Evolutionary conservation across 2,329 filamentous ascomycete species (phyloP).

Genomic region (Microsporum ferrugineum): DNA sequence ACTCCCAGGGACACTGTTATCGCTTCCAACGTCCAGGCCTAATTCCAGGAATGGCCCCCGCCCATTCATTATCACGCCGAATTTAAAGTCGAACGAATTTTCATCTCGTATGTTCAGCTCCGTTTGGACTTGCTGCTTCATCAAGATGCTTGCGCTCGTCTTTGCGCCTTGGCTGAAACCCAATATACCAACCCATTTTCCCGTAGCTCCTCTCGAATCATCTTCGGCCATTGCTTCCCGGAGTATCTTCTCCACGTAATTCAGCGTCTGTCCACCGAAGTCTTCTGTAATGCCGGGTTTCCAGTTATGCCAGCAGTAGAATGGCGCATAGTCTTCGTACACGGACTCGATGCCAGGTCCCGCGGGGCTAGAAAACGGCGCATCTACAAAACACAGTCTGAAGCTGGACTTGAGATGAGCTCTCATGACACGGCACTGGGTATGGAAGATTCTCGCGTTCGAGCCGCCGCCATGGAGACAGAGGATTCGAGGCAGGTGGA

Average conservation of each 20-base stretch:
- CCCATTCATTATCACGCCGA: slow-evolving; percentile 12
- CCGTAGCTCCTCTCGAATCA: slow-evolving; percentile 36
- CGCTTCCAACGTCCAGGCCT: background rate
- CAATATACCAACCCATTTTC: slow-evolving; percentile 49
- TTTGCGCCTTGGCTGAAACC: slow-evolving; percentile 60
- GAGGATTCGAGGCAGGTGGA: slow-evolving; percentile 54
- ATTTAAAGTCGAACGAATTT: slow-evolving; percentile 8
- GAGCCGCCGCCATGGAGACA: slow-evolving; percentile 73
- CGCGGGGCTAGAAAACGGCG: slow-evolving; percentile 51
- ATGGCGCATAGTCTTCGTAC: slow-evolving; percentile 56
- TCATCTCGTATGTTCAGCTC: background rate
- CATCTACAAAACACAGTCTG: slow-evolving; percentile 62
- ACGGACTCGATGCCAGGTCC: slow-evolving; percentile 49
- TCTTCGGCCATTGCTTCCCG: slow-evolving; percentile 32
- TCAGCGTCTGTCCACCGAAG: slow-evolving; percentile 29
- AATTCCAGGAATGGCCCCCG: slow-evolving; percentile 9
- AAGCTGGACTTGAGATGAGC: slow-evolving; percentile 46
- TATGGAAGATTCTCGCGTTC: slow-evolving; percentile 56
- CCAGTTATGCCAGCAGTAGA: slow-evolving; percentile 54
- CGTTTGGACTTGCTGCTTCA: slow-evolving; percentile 17
- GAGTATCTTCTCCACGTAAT: slow-evolving; percentile 38
- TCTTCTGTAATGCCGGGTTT: slow-evolving; percentile 37
- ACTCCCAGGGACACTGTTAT: background rate
- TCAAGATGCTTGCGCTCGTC: slow-evolving; percentile 48
- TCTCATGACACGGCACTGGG: slow-evolving; percentile 52